These are phyloP conservation scores for Ammopiptanthus mongolicus DNA, from an alignment of 306 rosid genomes.

Conservation along the genomic window DNA sequence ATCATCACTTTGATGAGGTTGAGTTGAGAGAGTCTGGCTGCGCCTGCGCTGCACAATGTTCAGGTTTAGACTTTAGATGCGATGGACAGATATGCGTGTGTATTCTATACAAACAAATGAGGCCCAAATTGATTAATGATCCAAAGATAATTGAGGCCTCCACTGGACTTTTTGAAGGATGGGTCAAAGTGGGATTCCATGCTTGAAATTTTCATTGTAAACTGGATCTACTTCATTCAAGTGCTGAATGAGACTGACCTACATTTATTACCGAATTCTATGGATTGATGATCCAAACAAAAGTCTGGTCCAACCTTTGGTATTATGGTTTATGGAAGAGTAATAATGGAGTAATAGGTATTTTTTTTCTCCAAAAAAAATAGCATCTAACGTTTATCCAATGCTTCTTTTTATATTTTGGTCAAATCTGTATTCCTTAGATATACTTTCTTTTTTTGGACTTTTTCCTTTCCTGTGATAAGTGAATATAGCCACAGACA, in stretches of 20 bases:
- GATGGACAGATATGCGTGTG: too few relatives aligned
- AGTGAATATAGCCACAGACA: neutral
- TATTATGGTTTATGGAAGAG: too few relatives aligned
- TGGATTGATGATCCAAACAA: neutral
- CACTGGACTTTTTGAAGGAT: neutral
- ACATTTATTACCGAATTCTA: neutral
- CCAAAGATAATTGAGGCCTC: neutral
- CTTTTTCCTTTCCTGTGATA: neutral
- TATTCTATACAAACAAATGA: neutral
- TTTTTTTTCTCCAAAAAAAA: neutral
- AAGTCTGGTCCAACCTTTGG: neutral
- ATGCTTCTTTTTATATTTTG: neutral
- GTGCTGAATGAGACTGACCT: neutral
- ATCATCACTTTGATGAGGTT: too few relatives aligned
- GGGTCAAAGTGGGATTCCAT: neutral
- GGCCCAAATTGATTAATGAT: neutral
- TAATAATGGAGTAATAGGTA: too few relatives aligned
- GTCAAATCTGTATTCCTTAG: neutral
- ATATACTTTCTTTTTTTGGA: neutral
- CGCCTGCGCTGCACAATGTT: too few relatives aligned
- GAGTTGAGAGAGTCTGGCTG: too few relatives aligned
- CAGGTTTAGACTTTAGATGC: too few relatives aligned
- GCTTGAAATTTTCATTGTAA: neutral
- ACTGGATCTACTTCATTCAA: conserved; percentile 15
- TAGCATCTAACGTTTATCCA: neutral